These are phyloP conservation scores for Diaporthe velutina DNA, from an alignment of 2,329 filamentous ascomycete genomes.

Conservation along the genomic window DNA sequence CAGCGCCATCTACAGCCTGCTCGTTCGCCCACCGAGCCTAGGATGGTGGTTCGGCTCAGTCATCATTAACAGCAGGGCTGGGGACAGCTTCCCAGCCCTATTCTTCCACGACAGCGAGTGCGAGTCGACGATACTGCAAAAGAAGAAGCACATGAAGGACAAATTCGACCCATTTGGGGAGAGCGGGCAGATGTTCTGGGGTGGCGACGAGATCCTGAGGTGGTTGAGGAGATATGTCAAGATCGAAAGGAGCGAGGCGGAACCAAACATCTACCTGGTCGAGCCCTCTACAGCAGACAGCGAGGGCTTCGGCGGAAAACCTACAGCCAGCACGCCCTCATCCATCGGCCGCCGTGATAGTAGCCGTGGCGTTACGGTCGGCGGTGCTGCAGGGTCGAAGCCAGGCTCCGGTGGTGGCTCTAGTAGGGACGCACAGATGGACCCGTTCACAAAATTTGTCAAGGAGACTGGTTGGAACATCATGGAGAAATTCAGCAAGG, in stretches of 20 bases:
- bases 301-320: conserved; percentile 79
- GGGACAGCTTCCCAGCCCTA: conserved; percentile 93
- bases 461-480: conserved; percentile 98
- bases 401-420: conserved; percentile 50
- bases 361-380: conserved; percentile 46
- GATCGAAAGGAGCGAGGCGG: conserved; percentile 86
- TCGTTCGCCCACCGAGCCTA: conserved; percentile 90
- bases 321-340: conserved; percentile 59
- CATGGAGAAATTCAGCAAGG: conserved; percentile 95
- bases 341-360: conserved; percentile 57
- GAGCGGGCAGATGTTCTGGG: conserved; percentile 93
- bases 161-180: conserved; percentile 92
- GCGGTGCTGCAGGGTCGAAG: conserved; percentile 50
- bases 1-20: conserved; percentile 88
- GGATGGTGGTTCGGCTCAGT: conserved; percentile 99
- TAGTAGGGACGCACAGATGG: conserved; percentile 80
- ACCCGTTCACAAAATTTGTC: conserved; percentile 91
- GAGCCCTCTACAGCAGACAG: conserved; percentile 90
- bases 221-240: conserved; percentile 90
- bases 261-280: conserved; percentile 91
- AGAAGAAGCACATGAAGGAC: conserved; percentile 86
- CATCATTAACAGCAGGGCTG: conserved; percentile 90
- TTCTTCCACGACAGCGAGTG: conserved; percentile 99
- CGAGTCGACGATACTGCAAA: conserved; percentile 93
- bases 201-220: conserved; percentile 91